Conservation (phyloP, 2,329 filamentous ascomycete species). For the Ilyonectria sp. region DNA sequence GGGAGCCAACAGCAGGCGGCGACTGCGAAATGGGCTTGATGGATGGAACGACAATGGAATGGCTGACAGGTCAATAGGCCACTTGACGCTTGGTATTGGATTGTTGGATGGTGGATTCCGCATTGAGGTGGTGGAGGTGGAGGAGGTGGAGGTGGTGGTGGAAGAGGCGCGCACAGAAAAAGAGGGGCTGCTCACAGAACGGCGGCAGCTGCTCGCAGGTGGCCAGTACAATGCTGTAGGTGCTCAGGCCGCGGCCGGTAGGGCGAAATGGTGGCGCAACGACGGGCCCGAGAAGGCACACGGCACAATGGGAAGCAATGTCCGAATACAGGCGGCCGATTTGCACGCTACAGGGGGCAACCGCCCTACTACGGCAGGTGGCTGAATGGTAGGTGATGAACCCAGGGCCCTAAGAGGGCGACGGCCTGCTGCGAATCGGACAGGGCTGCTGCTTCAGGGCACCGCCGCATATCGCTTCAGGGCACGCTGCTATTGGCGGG, state of each 20-base stretch:
- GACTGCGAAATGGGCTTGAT: background rate
- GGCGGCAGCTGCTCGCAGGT: background rate
- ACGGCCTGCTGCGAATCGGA: background rate
- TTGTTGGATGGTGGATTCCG: background rate
- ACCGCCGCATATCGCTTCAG: background rate
- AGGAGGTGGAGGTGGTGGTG: background rate
- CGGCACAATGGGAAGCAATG: background rate
- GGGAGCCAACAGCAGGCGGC: background rate
- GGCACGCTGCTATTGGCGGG: constrained; percentile 3
- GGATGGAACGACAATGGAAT: background rate
- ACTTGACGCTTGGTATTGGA: constrained; percentile 3
- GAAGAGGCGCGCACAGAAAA: background rate
- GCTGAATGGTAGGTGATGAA: background rate
- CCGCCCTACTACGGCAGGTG: background rate
- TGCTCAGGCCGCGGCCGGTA: background rate
- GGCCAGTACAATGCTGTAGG: background rate
- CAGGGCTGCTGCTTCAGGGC: background rate
- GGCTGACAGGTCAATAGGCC: background rate
- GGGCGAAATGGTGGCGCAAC: constrained; percentile 5
- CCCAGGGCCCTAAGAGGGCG: background rate
- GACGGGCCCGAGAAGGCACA: background rate
- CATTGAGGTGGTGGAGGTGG: background rate
- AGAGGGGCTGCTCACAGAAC: background rate
- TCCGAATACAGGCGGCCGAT: background rate
- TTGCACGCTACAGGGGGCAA: background rate